Evolutionary conservation across 225 moss, liverwort and hornwort species (phyloP).

Genomic region (Anthoceros angustus): DNA sequence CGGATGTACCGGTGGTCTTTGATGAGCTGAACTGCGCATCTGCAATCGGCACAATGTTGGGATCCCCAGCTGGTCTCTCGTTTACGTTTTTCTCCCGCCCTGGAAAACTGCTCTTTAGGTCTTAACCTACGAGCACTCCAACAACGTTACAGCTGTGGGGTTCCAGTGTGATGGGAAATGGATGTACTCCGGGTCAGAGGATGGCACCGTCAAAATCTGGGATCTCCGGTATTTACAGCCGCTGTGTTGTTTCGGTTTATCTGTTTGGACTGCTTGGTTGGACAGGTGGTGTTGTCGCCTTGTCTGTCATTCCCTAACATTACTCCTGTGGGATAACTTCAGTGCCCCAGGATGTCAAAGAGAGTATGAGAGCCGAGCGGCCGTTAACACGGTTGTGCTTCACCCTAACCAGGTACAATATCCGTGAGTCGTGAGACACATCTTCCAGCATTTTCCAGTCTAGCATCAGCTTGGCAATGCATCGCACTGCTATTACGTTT

Average conservation of each 20-base stretch:
- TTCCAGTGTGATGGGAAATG: constrained; percentile 96
- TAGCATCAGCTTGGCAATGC: neutral
- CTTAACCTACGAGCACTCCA: constrained; percentile 57
- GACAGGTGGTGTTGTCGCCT: neutral
- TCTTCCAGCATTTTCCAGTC: neutral
- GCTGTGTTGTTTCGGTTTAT: neutral
- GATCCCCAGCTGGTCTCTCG: neutral
- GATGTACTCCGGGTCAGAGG: constrained; percentile 99
- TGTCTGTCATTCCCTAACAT: neutral
- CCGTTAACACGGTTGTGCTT: constrained; percentile 89
- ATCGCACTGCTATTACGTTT: neutral
- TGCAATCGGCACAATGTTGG: neutral
- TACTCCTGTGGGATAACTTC: neutral
- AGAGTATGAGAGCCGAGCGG: constrained; percentile 93
- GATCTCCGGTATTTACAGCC: constrained; percentile 44
- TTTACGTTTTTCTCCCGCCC: neutral
- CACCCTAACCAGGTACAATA: constrained; percentile 68
- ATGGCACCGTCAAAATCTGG: constrained; percentile 97
- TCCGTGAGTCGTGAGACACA: no score
- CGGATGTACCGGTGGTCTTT: neutral
- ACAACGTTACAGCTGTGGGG: constrained; percentile 90
- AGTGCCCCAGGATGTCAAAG: constrained; percentile 73
- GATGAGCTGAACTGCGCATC: no score
- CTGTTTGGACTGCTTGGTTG: neutral
- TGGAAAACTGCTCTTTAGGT: constrained; percentile 18